A percentile compares a stretch with the other conserved stretches of the same genome.
phyloP scores from a whole-genome alignment of 257 asterid genomes.

The Lycium barbarum region DNA sequence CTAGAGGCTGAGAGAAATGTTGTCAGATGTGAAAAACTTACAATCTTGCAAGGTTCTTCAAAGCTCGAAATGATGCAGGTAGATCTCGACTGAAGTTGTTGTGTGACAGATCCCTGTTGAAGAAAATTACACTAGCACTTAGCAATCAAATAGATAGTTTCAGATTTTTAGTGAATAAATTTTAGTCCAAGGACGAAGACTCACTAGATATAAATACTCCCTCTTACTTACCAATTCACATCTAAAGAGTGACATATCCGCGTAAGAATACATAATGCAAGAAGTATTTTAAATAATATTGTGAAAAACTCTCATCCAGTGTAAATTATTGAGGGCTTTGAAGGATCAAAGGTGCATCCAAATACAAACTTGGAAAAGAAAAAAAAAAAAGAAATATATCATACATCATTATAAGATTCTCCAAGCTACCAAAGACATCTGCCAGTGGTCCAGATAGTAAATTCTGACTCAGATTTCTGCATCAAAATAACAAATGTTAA shows the following conservation, averaged over 20 bases:
- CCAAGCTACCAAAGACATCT: conserved; percentile 72
- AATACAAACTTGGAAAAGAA: neutral
- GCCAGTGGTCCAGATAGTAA: conserved; percentile 71
- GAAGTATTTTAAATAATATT: too few species aligned
- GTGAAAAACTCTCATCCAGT: neutral
- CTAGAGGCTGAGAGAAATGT: conserved; percentile 25
- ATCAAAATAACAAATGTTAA: conserved; percentile 14
- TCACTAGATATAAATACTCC: neutral
- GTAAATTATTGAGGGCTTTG: neutral
- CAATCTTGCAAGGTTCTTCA: conserved; percentile 70
- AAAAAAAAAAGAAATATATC: conserved; percentile 24
- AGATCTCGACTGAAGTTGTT: conserved; percentile 87
- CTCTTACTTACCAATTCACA: neutral
- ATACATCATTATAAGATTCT: conserved; percentile 69
- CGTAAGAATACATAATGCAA: too few species aligned
- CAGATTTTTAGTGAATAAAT: neutral
- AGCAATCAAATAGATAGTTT: neutral
- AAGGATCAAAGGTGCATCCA: neutral
- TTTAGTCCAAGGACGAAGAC: neutral
- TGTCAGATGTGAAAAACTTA: conserved; percentile 48
- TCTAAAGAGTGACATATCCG: neutral
- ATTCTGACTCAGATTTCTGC: conserved; percentile 90
- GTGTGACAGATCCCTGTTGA: conserved; percentile 83
- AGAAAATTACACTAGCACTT: conserved; percentile 31
- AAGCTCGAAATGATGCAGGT: conserved; percentile 70